Evolutionary conservation across 2,329 filamentous ascomycete genomes (phyloP).

Genomic region (Trichoderma arundinaceum): DNA sequence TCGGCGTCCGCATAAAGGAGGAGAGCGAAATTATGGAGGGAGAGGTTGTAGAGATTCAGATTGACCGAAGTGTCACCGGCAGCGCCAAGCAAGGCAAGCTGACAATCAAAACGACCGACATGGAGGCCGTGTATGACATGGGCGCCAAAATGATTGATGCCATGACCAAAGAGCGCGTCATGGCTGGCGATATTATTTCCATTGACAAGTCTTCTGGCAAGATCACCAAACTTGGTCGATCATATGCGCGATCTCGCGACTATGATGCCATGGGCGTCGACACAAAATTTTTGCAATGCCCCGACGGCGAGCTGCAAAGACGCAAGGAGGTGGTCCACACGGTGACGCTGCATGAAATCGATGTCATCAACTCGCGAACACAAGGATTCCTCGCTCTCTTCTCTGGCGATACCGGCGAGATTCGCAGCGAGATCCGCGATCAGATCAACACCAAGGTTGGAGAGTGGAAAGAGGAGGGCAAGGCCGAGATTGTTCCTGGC

Average conservation of each 20-base stretch:
- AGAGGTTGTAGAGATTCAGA: slow-evolving; percentile 98
- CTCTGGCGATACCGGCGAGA: slow-evolving; percentile 97
- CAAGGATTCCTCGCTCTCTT: slow-evolving; percentile 97
- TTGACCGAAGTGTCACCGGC: slow-evolving; percentile 94
- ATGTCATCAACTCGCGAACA: slow-evolving; percentile 99
- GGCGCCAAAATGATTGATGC: slow-evolving; percentile 99
- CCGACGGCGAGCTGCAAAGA: slow-evolving; percentile 95
- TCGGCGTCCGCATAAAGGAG: slow-evolving; percentile 97
- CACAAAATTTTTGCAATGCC: slow-evolving; percentile 97
- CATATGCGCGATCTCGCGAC: slow-evolving; percentile 91
- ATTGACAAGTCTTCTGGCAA: slow-evolving; percentile 99
- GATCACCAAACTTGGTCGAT: slow-evolving; percentile 95
- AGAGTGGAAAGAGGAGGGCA: slow-evolving; percentile 99
- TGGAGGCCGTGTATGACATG: slow-evolving; percentile 99
- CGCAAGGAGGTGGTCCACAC: slow-evolving; percentile 97
- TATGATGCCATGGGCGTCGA: slow-evolving; percentile 99
- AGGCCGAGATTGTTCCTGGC: slow-evolving; percentile 95
- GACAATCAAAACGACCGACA: slow-evolving; percentile 99
- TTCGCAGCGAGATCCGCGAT: slow-evolving; percentile 93
- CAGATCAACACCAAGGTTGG: slow-evolving; percentile 99
- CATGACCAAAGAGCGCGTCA: slow-evolving; percentile 99
- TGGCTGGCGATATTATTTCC: slow-evolving; percentile 97
- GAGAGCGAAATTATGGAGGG: slow-evolving; percentile 99
- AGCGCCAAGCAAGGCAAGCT: slow-evolving; percentile 98
- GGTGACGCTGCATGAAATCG: slow-evolving; percentile 95